Evolutionary conservation across 2,329 filamentous ascomycete genomes (phyloP), one percentile per base, ranked within the genome.

Genomic region (Cercospora sp.): DNA sequence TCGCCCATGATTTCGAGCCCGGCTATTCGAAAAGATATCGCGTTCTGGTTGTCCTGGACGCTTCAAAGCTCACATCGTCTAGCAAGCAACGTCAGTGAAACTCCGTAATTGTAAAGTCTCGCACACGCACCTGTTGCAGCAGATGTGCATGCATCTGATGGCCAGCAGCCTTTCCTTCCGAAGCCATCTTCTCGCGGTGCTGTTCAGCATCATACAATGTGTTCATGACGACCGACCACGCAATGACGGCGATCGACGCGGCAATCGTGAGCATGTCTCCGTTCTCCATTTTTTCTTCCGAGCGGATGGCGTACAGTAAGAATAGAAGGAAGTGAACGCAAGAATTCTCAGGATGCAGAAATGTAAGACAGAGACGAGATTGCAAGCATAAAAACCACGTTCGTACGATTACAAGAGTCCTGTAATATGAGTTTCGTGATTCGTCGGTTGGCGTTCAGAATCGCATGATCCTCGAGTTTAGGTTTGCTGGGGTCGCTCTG

Each of bases 391-490:
- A 21, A 24, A 16, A 40, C 7, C 37, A 61, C 24, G 0, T 61
- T 61, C 32, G 43, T 65, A 58, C 37, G 51, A 58, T 58, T 21
- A 65, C 43, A 65, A 45, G 62, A 63, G 45, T 32, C 34, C 51
- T 45, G 53, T 65, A 65, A 65, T 65, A 58, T 65, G 9, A 37
- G 34, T 30, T n/a, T 58, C 37, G 28, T 65, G 53, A 65, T 65
- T 65, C 62, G 62, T 57, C 16, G 21, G 32, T 18, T 32, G 62
- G 18, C 21, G 60, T 58, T 58, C 21, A 43, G 34, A 57, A 57
- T 63, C 61, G 61, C 45, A 63, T 64, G 61, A 64, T 64, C 43
- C 45, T 65, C 60, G 62, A n/a, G 62, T 40, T 57, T 65, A 37
- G 57, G 62, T 65, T 64, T 59, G 51, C 62, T 34, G 53, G 51